Evolutionary conservation across 495 filamentous ascomycete species (phyloP).

Genomic region (Chlorociboria aeruginascens): DNA sequence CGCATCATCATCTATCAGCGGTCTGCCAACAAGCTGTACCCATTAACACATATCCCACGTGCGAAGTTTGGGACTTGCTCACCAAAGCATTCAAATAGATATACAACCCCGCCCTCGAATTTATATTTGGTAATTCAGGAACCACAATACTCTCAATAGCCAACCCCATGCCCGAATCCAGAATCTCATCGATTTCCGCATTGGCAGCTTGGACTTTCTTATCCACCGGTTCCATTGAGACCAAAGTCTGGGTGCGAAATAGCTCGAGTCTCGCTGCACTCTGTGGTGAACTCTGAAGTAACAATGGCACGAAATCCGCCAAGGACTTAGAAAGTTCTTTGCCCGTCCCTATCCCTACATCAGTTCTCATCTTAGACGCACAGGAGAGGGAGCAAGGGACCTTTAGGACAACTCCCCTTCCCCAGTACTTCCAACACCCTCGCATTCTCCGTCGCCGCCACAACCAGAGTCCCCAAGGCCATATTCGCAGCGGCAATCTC

Average conservation of each 20-base stretch:
- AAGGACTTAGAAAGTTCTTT: conserved; percentile 35
- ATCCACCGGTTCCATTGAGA: conserved; percentile 30
- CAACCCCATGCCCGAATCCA: conserved; percentile 34
- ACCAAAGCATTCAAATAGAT: conserved; percentile 85
- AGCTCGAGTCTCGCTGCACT: conserved; percentile 37
- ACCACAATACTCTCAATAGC: conserved; percentile 39
- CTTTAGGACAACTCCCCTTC: conserved; percentile 26
- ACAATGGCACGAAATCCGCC: conserved; percentile 38
- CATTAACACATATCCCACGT: neutral
- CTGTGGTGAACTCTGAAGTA: conserved; percentile 35
- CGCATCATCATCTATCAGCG: conserved; percentile 68
- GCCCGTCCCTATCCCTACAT: conserved; percentile 22
- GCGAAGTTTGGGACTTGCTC: conserved; percentile 16
- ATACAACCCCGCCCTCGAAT: conserved; percentile 83
- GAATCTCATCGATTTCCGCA: conserved; percentile 36
- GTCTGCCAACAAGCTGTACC: conserved; percentile 61
- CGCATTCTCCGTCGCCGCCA: conserved; percentile 37
- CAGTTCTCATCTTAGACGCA: too few species aligned
- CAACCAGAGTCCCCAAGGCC: conserved; percentile 40
- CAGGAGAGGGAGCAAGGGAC: too few species aligned
- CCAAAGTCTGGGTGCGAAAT: conserved; percentile 38
- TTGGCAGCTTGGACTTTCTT: conserved; percentile 30
- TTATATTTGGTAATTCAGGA: conserved; percentile 52
- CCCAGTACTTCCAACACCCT: conserved; percentile 32
- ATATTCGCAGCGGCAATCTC: conserved; percentile 30